A percentile compares a stretch with the other conserved stretches of the same genome.
phyloP scores from a whole-genome alignment of 768 basidiomycete genomes.

The Baorangia bicolor region DNA sequence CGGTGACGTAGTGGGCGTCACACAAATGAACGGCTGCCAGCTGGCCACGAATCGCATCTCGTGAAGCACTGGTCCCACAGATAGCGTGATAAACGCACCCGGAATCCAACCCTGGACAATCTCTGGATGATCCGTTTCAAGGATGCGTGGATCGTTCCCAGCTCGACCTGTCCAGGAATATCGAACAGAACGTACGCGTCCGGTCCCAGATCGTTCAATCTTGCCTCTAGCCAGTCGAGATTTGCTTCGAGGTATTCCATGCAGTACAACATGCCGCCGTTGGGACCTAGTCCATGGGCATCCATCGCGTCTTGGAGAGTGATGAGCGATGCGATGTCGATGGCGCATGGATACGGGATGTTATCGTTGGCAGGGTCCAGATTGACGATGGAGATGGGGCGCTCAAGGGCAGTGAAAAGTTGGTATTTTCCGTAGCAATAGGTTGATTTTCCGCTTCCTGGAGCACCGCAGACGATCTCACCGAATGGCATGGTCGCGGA shows the following conservation, averaged over 20 bases:
- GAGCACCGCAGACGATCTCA: conserved; percentile 83
- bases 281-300: conserved; percentile 83
- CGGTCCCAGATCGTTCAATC: conserved; percentile 59
- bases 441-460: conserved; percentile 85
- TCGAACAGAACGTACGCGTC: conserved; percentile 93
- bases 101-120: conserved; percentile 72
- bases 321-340: conserved; percentile 84
- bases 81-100: conserved; percentile 59
- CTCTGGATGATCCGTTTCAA: conserved; percentile 74
- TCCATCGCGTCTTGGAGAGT: conserved; percentile 87
- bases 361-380: conserved; percentile 92
- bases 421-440: conserved; percentile 88
- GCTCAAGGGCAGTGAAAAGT: conserved; percentile 80
- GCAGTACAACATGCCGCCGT: conserved; percentile 94
- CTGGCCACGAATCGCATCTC: conserved; percentile 39
- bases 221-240: conserved; percentile 81
- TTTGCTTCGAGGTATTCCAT: conserved; percentile 98
- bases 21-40: conserved; percentile 93
- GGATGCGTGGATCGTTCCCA: conserved; percentile 94
- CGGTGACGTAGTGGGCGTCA: conserved; percentile 96
- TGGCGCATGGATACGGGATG: conserved; percentile 87
- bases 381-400: conserved; percentile 90
- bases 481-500: conserved; percentile 73
- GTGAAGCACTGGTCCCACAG: background rate
- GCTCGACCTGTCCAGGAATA: conserved; percentile 94